Base-by-base conservation (phyloP, 2,329 filamentous ascomycete species). In the Hypoxylon sp. region DNA sequence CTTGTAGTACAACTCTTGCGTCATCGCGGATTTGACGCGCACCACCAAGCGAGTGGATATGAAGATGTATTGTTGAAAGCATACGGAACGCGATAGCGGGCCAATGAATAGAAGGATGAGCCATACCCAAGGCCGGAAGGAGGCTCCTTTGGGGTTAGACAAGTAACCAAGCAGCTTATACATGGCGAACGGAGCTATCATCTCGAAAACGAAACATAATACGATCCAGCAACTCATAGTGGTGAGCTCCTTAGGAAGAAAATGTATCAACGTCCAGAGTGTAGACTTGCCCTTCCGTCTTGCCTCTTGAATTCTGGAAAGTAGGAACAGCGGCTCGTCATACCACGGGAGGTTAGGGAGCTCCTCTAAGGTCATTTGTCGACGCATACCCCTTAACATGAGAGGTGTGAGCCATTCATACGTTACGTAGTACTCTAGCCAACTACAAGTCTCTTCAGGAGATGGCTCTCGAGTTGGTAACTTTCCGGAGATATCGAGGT, bases 11-110 rank as follows among this genome's bases (percentile, higher is more conserved):
- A 87, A 78, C 70, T 87, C 85, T 67, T 87, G 85, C 0, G 84
- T 86, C 59, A 88, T 77, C 26, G 82, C 84, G 26, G 84, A 80
- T 68, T 85, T 86, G 57, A 87, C 75, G 24, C 85, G 82, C 34
- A 87, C 84, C 32, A 86, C 75, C 44, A 87, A 73, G n/a, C 84
- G 79, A 2, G 85, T 87, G 6, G 84, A 84, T 1, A 77, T 83
- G 68, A 87, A 87, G 32, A 87, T 79, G 70, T 87, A 87, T 67
- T 84, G 84, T 70, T 88, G 84, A 64, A 82, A 85, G 56, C 79
- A 73, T 44, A 86, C 67, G 2, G 85, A 84, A 13, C 82, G 81
- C 3, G 75, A 70, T 41, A 81, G 67, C 0, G 84, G 84, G 0
- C 85, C 85, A 37, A 80, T 56, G 59, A 87, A 86, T 62, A 87